Percentiles rank a stretch among this genome's conserved stretches.
Conservation (phyloP, 2,329 filamentous ascomycete species). For the Ophiostoma pallidulum region DNA sequence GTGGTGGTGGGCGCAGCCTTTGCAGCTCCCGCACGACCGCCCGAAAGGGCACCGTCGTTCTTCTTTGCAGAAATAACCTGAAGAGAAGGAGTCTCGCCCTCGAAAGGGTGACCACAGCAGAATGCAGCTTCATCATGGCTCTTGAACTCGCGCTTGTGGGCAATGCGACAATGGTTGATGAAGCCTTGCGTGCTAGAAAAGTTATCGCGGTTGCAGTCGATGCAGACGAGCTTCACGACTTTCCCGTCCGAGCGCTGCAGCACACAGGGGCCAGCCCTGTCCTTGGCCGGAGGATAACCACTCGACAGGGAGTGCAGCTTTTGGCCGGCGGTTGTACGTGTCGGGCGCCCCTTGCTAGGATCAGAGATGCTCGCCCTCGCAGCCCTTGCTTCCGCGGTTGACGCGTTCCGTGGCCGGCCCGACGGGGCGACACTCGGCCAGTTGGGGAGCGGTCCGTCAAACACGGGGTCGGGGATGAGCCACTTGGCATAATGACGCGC, state of each 20-base stretch:
- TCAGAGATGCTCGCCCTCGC: conserved; percentile 68
- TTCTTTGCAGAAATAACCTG: not conserved
- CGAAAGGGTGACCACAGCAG: conserved; percentile 74
- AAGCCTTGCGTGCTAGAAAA: conserved; percentile 98
- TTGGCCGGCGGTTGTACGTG: conserved; percentile 43
- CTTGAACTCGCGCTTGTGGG: conserved; percentile 86
- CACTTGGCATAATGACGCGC: conserved; percentile 91
- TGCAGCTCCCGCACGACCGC: conserved; percentile 12
- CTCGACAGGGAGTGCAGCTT: conserved; percentile 61
- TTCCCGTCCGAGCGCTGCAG: conserved; percentile 79
- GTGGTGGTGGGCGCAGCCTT: not conserved
- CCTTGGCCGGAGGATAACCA: conserved; percentile 65
- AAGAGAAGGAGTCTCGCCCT: conserved; percentile 49
- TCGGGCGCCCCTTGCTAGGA: conserved; percentile 40
- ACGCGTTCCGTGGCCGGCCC: conserved; percentile 31
- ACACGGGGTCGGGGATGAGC: conserved; percentile 80
- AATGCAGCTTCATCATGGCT: conserved; percentile 91
- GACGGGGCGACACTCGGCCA: conserved; percentile 32
- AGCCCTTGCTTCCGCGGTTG: conserved; percentile 59
- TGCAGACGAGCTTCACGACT: conserved; percentile 81
- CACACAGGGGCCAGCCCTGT: conserved; percentile 73
- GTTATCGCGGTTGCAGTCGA: conserved; percentile 79
- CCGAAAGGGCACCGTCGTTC: not conserved
- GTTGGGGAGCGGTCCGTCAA: conserved; percentile 58
- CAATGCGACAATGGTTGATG: conserved; percentile 97